Evolutionary conservation across 257 asterid genomes (phyloP), one percentile per base, ranked within the genome.

Genomic region (Gentiana straminea): DNA sequence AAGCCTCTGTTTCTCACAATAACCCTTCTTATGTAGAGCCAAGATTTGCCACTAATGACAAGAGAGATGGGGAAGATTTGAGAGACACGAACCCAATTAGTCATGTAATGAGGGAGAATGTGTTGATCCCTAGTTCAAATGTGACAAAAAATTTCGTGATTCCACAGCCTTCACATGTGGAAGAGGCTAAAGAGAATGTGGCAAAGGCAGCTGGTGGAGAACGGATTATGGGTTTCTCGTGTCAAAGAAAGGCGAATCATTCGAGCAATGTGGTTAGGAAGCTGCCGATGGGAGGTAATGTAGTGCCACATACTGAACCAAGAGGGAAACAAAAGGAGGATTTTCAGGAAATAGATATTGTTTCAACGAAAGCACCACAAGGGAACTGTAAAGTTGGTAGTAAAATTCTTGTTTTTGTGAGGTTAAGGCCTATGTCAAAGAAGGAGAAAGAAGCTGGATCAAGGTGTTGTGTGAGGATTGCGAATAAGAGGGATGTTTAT

Each of bases 401-500:
- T 64, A 64, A 83, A 65, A 81, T 81, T 69, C 86, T 79, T 65
- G 89, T 76, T 57, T 81, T 81, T 63, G 89, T 81, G 72, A 81
- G 89, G 75, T 53, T 76, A 64, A 79, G 89, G 77, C 89, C 89
- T 13, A 68, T 69, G 72, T 70, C 60, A 37, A 81, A 70, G 70
- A 76, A 76, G 79, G 89, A 81, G 63, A 79, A 51, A 53, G 83
- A 78, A 46, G 75, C 77, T 53, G 89, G 86, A 55, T 76, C 89
- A 13, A 74, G 79, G 55, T 73, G 81, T 64, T 73, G 81, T 55
- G 83, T 81, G 47, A 67, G 65, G 62, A 76, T 76, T 65, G 83
- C 76, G 68, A 77, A 79, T 57, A 73, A 69, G 8, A 71, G 83
- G 58, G 86, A 79, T 72, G 74, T 81, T 62, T 81, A 68, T 60